Conservation (phyloP, 257 asterid genomes). For the Solanum corneliomulleri region DNA sequence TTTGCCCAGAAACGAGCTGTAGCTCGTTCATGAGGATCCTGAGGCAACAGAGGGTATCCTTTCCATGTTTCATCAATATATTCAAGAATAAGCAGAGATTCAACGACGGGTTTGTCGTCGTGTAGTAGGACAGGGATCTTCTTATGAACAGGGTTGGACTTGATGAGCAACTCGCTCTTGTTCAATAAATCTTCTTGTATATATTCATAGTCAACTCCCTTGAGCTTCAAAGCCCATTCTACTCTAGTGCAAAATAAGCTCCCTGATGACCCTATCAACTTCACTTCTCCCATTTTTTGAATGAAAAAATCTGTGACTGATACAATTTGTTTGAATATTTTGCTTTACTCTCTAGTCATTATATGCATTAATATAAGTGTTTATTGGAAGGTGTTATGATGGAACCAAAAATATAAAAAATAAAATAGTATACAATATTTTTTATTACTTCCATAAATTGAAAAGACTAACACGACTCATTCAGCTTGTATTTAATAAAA, state of each 20-base stretch:
- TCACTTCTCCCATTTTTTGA: constrained; percentile 12
- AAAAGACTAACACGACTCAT: neutral
- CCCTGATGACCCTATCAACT: constrained; percentile 18
- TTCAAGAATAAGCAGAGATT: constrained; percentile 32
- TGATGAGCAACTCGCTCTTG: constrained; percentile 31
- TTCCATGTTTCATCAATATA: constrained; percentile 41
- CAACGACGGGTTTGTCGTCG: constrained; percentile 12
- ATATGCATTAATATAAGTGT: neutral
- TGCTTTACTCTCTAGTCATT: neutral
- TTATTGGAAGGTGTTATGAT: neutral
- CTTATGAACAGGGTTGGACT: constrained; percentile 35
- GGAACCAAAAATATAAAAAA: neutral
- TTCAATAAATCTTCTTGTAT: constrained; percentile 23
- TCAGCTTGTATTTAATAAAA: neutral
- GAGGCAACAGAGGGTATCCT: constrained; percentile 13
- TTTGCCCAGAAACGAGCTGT: constrained; percentile 44
- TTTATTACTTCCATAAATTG: neutral
- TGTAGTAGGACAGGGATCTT: constrained; percentile 41
- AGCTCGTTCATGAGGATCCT: constrained; percentile 32
- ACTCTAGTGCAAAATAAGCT: constrained; percentile 29
- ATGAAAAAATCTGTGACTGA: neutral
- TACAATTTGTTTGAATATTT: neutral
- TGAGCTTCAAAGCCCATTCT: constrained; percentile 34
- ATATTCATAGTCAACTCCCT: constrained; percentile 21
- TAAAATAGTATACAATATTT: neutral